Base-by-base conservation (phyloP, 768 basidiomycete species). In the Leccinum disarticulatum region DNA sequence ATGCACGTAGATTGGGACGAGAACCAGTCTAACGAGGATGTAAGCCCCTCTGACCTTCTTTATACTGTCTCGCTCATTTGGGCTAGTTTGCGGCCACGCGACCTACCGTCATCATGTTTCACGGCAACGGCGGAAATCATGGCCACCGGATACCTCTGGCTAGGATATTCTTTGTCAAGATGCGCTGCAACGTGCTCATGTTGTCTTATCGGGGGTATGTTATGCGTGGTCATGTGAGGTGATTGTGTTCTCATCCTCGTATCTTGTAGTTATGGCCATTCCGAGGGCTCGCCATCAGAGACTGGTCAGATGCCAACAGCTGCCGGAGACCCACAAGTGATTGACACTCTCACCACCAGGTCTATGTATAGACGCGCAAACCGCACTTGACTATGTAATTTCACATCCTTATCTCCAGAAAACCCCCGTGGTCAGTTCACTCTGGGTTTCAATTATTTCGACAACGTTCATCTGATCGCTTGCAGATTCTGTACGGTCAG, bases 181-280 rank as follows among this genome's bases (percentile, higher is more conserved):
- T 93, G 85, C 81, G 91, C 15, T 97, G 94, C 73, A 98, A 98
- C 69, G 93, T 97, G 3, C 77, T 98, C 43, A 93, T 98, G 88
- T 76, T 96, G 60, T 94, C 91, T 52, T 99, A 99, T 70, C 78
- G 96, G 68, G 95, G 95, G 90, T 92, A 66, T 59, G 86, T 73
- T 6, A 36, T 43, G 1, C 31, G 22, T 6, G 17, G 6, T 38
- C 14, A 13, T 10, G 5, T 17, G 8, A 30, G 17, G 15, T 33
- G 14, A 13, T 58, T 55, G 17, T 9, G 49, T 54, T 30, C 28
- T 38, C 52, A 55, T 31, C 10, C 11, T 14, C 19, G 31, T 41
- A 30, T 30, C 58, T 8, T 30, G 6, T 19, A 95, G 94, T 14
- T 98, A 98, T 68, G 96, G 95, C 3, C 81, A 77, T 28, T 95